Percentiles rank a stretch among this genome's conserved stretches.
These are phyloP conservation scores for Hanseniaspora lindneri DNA, from an alignment of 805 yeast genomes.

Conservation along the genomic window DNA sequence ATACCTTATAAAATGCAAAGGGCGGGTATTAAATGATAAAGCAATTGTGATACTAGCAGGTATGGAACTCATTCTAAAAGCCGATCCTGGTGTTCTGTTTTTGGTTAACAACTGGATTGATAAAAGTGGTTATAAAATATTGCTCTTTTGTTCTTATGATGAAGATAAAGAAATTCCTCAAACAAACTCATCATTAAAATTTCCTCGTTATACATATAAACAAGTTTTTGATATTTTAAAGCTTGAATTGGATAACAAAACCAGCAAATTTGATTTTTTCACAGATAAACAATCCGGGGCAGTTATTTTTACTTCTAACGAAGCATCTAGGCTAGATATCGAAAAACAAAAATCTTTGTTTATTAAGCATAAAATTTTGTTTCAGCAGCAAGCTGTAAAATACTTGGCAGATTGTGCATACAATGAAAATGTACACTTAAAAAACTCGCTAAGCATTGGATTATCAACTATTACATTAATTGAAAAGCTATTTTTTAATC, in stretches of 20 bases:
- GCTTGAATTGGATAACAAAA: neutral
- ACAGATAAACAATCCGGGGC: neutral
- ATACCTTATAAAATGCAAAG: too few species aligned
- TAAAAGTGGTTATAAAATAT: neutral
- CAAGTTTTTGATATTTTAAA: neutral
- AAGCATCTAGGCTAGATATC: neutral
- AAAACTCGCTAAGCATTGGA: neutral
- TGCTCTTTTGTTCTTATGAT: neutral
- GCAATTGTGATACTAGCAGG: neutral
- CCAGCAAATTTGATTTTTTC: neutral
- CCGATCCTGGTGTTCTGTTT: neutral
- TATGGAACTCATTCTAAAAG: neutral
- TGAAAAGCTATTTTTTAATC: neutral
- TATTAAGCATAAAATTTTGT: neutral
- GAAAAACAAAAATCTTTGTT: neutral
- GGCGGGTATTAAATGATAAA: too few species aligned
- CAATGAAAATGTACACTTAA: neutral
- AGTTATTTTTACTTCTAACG: neutral
- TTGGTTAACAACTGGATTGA: neutral
- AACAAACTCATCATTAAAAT: neutral
- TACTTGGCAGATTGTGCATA: neutral
- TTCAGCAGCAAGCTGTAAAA: neutral
- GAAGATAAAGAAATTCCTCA: neutral
- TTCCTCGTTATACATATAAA: neutral
- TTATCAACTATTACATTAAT: neutral